Percentiles rank a stretch among this genome's conserved stretches.
phyloP scores from a whole-genome alignment of 495 filamentous ascomycete genomes.

The Xylaria telfairii region DNA sequence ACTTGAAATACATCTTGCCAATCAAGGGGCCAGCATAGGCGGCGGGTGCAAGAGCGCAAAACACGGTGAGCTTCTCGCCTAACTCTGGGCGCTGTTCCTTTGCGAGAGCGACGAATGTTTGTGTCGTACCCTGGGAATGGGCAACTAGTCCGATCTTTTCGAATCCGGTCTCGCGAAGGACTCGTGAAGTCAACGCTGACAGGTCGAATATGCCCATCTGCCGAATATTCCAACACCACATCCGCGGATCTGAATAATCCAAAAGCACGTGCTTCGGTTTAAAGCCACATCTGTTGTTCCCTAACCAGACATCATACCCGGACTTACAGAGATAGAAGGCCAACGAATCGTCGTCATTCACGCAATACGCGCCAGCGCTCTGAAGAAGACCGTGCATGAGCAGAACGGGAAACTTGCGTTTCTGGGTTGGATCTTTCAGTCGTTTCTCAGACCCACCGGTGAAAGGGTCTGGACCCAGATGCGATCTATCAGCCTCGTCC shows the following conservation, averaged over 20 bases:
- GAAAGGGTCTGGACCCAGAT: constrained; percentile 52
- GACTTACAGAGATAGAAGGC: constrained; percentile 92
- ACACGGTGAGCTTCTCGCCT: constrained; percentile 83
- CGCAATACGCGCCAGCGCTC: constrained; percentile 85
- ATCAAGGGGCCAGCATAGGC: constrained; percentile 90
- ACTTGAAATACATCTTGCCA: constrained; percentile 87
- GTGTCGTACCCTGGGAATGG: constrained; percentile 91
- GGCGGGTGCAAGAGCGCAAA: constrained; percentile 91
- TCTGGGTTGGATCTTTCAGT: constrained; percentile 36
- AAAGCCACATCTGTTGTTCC: constrained; percentile 93
- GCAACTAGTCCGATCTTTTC: constrained; percentile 81
- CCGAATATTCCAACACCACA: constrained; percentile 97
- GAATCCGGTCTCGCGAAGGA: constrained; percentile 83
- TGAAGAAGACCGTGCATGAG: constrained; percentile 90
- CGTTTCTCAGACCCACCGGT: constrained; percentile 27
- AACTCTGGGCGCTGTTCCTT: constrained; percentile 92
- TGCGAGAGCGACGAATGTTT: constrained; percentile 87
- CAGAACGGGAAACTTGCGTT: constrained; percentile 83
- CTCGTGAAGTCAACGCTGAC: constrained; percentile 83
- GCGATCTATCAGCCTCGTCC: constrained; percentile 43
- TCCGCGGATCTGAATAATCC: constrained; percentile 77
- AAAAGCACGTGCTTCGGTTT: constrained; percentile 75
- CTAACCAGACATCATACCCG: constrained; percentile 97
- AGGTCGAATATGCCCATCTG: constrained; percentile 94
- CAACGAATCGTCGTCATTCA: constrained; percentile 86